Base-by-base conservation (phyloP, 192 early-diverging fungal genomes). In the Mortierella hygrophila region DNA sequence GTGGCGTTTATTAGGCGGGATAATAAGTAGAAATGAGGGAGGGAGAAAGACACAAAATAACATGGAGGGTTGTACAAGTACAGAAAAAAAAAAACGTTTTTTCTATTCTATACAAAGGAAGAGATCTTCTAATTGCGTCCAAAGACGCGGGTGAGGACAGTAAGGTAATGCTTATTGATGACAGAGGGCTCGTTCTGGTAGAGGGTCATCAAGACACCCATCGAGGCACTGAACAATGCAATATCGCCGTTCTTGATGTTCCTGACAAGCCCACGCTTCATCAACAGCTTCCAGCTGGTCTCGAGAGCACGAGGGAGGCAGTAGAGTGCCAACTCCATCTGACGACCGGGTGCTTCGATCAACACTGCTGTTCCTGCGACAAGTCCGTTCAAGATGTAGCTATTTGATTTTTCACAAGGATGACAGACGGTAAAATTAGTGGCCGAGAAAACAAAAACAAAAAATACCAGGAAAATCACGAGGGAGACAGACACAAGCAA, bases 241-340 rank as follows among this genome's bases (percentile, higher is more conserved):
- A 92, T 91, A 78, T 97, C 96, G 1, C 93, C 95, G 78, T 93
- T 88, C 38, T 90, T 90, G 42, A 95, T 88, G 68, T 94, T 91
- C 41, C 76, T 82, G 78, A 92, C 93, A 76, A 92, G 88, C 20
- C 93, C 92, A 46, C 85, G 88, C 76, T 92, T 90, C 46, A 92
- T 84, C 70, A 91, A 21, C 70, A 85, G 40, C 35, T 93, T 91
- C 96, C 95, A 97, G 16, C 89, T 82, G 10, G 91, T 89, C 84
- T 96, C 96, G n/a, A 97, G 63, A 1, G 96, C 96, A 44, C 97
- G 92, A 49, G 97, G 92, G 54, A 97, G 83, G 80, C 94, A 95
- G 81, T 98, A 98, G 87, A 98, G 88, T 13, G 92, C 96, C 65
- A 98, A 89, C 81, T 98, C 97, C 82, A 93, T 76, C 60, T 93